Percentiles rank a stretch among this genome's conserved stretches.
phyloP scores from a whole-genome alignment of 108 stramenopile species.

The Fragilariopsis cylindrus region DNA sequence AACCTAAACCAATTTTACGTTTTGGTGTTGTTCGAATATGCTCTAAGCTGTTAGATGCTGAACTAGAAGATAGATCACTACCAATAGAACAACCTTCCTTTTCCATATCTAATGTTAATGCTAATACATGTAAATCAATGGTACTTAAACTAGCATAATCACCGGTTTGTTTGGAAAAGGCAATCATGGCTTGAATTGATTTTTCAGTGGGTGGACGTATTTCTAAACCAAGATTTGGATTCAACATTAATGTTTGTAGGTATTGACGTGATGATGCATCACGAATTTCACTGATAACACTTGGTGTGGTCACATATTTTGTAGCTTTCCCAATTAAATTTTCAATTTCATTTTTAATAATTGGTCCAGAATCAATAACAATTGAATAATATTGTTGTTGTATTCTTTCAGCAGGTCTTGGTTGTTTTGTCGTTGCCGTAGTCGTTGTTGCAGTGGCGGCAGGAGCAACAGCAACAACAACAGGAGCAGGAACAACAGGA shows the following conservation, averaged over 20 bases:
- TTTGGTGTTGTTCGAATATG: conserved; percentile 81
- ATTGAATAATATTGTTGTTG: conserved; percentile 50
- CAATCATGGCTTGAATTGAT: conserved; percentile 55
- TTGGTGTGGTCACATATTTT: conserved; percentile 69
- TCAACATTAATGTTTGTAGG: conserved; percentile 27
- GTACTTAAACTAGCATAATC: conserved; percentile 83
- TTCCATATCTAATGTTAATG: conserved; percentile 89
- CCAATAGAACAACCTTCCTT: conserved; percentile 49
- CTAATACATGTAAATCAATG: conserved; percentile 93
- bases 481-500: no score
- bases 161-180: conserved; percentile 92
- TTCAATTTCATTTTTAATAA: conserved; percentile 65
- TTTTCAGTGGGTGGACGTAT: conserved; percentile 53
- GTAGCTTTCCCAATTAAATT: conserved; percentile 51
- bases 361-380: conserved; percentile 85
- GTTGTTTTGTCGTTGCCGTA: not conserved
- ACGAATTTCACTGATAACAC: conserved; percentile 74
- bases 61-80: not conserved
- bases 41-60: not conserved
- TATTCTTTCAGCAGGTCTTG: not conserved
- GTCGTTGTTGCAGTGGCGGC: not conserved
- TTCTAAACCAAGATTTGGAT: conserved; percentile 32
- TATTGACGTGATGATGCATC: conserved; percentile 72
- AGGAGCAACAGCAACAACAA: no score
- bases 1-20: conserved; percentile 61